Base-by-base conservation (phyloP, 2,329 filamentous ascomycete species). In the Scopulariopsis brevicaulis region DNA sequence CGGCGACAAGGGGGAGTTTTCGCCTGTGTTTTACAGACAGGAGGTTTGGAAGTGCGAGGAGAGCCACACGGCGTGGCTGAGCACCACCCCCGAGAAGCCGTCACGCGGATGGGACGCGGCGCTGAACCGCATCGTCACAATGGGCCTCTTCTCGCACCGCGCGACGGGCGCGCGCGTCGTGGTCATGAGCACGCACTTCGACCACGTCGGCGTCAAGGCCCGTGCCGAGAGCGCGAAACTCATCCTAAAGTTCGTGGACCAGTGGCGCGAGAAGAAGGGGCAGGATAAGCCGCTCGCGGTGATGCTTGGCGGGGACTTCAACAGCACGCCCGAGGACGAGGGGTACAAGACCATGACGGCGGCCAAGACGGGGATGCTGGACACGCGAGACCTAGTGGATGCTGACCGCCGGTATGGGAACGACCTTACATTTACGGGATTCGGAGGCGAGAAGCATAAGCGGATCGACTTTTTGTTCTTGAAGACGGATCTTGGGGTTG, bases 41-140 rank as follows among this genome's bases (percentile, higher is more conserved):
- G 71, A 74, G 1, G 68, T 78, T 11, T 92, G 88, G 83, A 67
- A 74, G 15, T 76, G 88, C 53, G 69, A 79, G 46, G 72, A 76
- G 20, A 84, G 74, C 70, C 75, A 83, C 64, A 89, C 85, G 1
- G 77, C 85, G 55, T 96, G 90, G 90, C 75, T 96, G 15, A 90
- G 85, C 53, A 74, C 82, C 63, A 95, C 88, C 3, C 90, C 89
- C 0, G 74, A 81, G 24, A 69, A 70, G 56, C 87, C 86, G 0
- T 89, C 84, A 0, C 83, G 80, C 59, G 87, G 88, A n/a, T 95
- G 90, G 88, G 81, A 83, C 59, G 82, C 83, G 6, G 75, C 69
- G 3, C 72, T 77, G 58, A 76, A 80, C 50, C 74, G 87, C 14
- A 80, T 89, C 56, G 76, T 86, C 40, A 87, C 85, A 0, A 73